These are phyloP conservation scores for Schizophyllum commune DNA, from an alignment of 1,284 basidiomycete genomes.

Conservation along the genomic window DNA sequence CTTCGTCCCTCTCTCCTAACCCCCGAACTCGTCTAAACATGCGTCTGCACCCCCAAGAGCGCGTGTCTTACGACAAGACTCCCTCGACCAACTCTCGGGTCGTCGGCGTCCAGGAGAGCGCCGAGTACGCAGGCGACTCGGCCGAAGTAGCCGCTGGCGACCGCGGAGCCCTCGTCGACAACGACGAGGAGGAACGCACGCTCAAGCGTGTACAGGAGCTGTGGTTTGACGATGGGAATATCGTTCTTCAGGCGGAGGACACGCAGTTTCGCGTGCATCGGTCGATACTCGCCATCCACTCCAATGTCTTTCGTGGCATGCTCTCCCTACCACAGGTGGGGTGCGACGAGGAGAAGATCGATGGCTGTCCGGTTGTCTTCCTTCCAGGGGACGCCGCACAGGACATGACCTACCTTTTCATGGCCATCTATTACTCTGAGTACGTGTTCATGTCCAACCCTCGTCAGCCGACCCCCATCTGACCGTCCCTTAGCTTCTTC, in stretches of 20 bases:
- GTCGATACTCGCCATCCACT: slow-evolving; percentile 1
- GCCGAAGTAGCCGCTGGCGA: not conserved
- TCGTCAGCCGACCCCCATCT: not conserved
- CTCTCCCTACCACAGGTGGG: not conserved
- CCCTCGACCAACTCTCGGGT: not conserved
- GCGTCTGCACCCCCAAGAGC: not conserved
- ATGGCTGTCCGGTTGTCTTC: slow-evolving; percentile 1
- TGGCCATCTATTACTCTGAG: not conserved
- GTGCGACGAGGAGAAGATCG: not conserved
- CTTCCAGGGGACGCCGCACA: not conserved
- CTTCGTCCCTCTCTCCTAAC: not conserved
- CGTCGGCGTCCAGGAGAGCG: not conserved
- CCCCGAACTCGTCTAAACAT: not conserved
- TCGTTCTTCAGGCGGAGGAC: slow-evolving; percentile 2
- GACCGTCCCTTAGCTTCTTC: not conserved
- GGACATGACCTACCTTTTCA: not conserved
- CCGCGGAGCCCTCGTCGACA: not conserved
- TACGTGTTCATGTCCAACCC: not conserved
- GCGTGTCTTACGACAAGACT: not conserved
- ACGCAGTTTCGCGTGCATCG: slow-evolving; percentile 4
- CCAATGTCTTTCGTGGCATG: not conserved
- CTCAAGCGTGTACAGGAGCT: not conserved
- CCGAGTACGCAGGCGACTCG: not conserved
- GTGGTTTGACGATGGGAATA: slow-evolving; percentile 2
- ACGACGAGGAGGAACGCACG: not conserved